Base-by-base conservation (phyloP, 2,329 filamentous ascomycete genomes). In the Xylaria sp. region DNA sequence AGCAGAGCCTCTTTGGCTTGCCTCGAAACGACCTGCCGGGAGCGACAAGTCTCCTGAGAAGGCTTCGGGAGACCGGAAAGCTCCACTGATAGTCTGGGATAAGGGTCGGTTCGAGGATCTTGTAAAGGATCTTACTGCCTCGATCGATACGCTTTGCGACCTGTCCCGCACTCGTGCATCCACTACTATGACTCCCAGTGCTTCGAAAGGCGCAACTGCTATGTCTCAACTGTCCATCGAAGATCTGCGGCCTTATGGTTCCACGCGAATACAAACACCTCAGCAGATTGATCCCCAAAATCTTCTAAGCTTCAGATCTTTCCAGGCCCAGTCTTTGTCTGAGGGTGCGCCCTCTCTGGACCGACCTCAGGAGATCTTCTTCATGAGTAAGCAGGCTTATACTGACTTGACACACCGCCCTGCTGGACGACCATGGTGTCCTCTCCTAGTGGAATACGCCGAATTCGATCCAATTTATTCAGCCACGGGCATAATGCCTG, bases 121-220 rank as follows among this genome's bases (percentile, higher is more conserved):
- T 14, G 84, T 93, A 40, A 84, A 85, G 65, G 90, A 94, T 70
- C 79, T 94, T 66, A 93, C 90, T 15, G 86, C 87, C 5, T 92
- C 89, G 1, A 92, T 94, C 73, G 91, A 94, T 75, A 92, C 89
- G 0, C 82, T 94, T 1, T 93, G 91, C 74, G 90, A 93, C 71
- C 80, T 94, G 14, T 92, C 90, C 0, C 80, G 88, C 52, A 89
- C 89, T 14, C 82, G 90, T 19, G 81, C 83, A 0, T 82, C 82
- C 0, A 78, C 77, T 1, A 75, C 77, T 2, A 70, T 76, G 11
- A 72, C 76, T 1, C 71, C 75, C 4, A 71, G 71, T 61, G 70
- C 65, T 64, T 72, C 65, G 47, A 71, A 66, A 71, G 78, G 71
- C 61, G 71, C 75, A 0, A 75, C 76, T 47, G 75, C 76, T 47